Conservation (phyloP, 352 stramenopile species). For the Phytophthora sansomeana region DNA sequence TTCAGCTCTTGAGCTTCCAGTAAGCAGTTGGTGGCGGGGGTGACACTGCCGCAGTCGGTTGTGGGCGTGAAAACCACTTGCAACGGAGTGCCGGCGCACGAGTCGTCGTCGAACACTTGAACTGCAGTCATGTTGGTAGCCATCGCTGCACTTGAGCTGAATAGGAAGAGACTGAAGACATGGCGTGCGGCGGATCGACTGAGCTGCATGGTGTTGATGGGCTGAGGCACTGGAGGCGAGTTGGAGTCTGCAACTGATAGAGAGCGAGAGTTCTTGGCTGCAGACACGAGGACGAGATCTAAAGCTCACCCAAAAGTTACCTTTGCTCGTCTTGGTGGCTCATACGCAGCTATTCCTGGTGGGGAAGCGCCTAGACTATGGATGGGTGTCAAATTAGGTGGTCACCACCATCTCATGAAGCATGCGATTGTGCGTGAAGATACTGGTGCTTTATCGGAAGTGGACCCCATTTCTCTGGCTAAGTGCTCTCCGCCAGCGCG, state of each 20-base stretch:
- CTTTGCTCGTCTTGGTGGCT: background rate
- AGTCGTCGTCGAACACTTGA: slow-evolving; percentile 24
- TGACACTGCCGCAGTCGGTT: slow-evolving; percentile 16
- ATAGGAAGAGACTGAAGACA: slow-evolving; percentile 8
- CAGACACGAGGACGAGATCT: slow-evolving; percentile 15
- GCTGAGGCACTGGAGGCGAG: slow-evolving; percentile 1
- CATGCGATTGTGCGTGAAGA: slow-evolving; percentile 21
- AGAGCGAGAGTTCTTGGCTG: background rate
- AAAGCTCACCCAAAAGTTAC: slow-evolving; percentile 2
- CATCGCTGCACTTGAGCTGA: background rate
- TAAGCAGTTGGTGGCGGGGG: slow-evolving; percentile 4
- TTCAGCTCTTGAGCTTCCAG: slow-evolving; percentile 22
- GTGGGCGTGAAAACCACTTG: slow-evolving; percentile 33
- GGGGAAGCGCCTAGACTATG: background rate
- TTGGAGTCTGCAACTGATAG: slow-evolving; percentile 8
- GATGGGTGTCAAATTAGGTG: slow-evolving; percentile 11
- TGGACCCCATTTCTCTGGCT: background rate
- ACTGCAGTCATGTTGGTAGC: slow-evolving; percentile 21
- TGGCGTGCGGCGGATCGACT: background rate
- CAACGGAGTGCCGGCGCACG: slow-evolving; percentile 22
- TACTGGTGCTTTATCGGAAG: background rate
- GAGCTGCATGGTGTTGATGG: slow-evolving; percentile 16
- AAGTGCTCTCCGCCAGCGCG: background rate
- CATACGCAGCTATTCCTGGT: slow-evolving; percentile 16
- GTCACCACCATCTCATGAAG: slow-evolving; percentile 12